Conservation (phyloP, 73 alveolate species). For the Paramecium octaurelia region DNA sequence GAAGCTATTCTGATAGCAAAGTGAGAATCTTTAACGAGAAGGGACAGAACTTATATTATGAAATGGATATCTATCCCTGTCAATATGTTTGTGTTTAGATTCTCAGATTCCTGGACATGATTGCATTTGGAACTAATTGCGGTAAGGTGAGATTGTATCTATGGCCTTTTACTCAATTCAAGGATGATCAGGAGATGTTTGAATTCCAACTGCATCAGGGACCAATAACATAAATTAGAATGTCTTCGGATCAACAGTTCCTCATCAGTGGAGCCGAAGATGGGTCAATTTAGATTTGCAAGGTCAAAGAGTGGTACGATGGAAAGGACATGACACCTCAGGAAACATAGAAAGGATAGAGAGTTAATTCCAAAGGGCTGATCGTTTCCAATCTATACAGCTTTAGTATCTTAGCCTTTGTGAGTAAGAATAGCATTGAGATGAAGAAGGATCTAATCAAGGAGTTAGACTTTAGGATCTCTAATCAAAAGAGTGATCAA, state of each 20-base stretch:
- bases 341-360: neutral
- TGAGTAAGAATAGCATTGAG: constrained; percentile 32
- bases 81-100: neutral
- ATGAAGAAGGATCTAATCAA: constrained; percentile 34
- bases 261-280: constrained; percentile 55
- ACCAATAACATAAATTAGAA: constrained; percentile 28
- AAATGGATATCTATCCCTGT: constrained; percentile 51
- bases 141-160: constrained; percentile 54
- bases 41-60: constrained; percentile 44
- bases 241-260: constrained; percentile 20
- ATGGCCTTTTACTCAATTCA: constrained; percentile 54
- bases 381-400: constrained; percentile 11
- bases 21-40: constrained; percentile 59
- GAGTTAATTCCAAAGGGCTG: neutral
- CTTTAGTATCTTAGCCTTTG: constrained; percentile 27
- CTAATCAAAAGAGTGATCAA: constrained; percentile 42
- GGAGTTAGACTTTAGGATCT: constrained; percentile 55
- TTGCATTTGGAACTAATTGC: constrained; percentile 49
- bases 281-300: constrained; percentile 17
- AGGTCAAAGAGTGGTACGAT: constrained; percentile 36
- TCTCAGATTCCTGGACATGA: constrained; percentile 24
- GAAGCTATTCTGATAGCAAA: constrained; percentile 19
- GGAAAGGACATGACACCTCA: constrained; percentile 25
- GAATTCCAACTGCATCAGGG: constrained; percentile 45
- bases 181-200: constrained; percentile 23